Evolutionary conservation across 768 basidiomycete genomes (phyloP).

Genomic region (Phaffia australis): DNA sequence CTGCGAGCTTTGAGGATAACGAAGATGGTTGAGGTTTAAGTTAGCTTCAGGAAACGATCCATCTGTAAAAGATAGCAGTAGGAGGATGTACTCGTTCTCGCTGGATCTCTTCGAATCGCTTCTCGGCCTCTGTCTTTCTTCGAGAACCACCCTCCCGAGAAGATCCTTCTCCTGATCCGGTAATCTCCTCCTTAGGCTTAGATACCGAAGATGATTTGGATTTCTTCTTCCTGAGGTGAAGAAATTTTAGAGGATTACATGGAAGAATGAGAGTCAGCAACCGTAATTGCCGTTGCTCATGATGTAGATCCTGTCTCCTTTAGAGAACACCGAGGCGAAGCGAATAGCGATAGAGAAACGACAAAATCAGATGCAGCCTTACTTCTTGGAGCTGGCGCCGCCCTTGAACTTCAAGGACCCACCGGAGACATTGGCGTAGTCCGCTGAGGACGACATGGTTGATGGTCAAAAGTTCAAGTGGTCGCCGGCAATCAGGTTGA

Average conservation of each 20-base stretch:
- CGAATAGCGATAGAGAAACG: too few relatives aligned
- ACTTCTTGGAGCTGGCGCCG: conserved; percentile 43
- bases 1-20: conserved; percentile 48
- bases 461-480: background rate
- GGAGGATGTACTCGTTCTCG: conserved; percentile 53
- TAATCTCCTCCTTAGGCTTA: conserved; percentile 45
- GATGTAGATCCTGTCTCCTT: conserved; percentile 11
- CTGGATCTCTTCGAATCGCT: conserved; percentile 78
- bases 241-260: too few relatives aligned
- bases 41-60: conserved; percentile 13
- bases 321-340: too few relatives aligned
- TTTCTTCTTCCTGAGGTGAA: conserved; percentile 67
- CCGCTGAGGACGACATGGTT: conserved; percentile 38
- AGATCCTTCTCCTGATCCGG: conserved; percentile 32
- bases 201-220: conserved; percentile 48
- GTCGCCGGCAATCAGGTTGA: too few relatives aligned
- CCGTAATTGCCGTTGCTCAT: background rate
- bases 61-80: conserved; percentile 7
- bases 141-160: conserved; percentile 47
- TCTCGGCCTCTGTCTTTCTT: conserved; percentile 75
- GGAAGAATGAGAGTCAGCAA: background rate
- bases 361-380: conserved; percentile 2
- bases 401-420: conserved; percentile 85
- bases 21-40: background rate
- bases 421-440: conserved; percentile 73